phyloP scores from a whole-genome alignment of 2,329 filamentous ascomycete genomes.

The Anisogramma anomala region DNA sequence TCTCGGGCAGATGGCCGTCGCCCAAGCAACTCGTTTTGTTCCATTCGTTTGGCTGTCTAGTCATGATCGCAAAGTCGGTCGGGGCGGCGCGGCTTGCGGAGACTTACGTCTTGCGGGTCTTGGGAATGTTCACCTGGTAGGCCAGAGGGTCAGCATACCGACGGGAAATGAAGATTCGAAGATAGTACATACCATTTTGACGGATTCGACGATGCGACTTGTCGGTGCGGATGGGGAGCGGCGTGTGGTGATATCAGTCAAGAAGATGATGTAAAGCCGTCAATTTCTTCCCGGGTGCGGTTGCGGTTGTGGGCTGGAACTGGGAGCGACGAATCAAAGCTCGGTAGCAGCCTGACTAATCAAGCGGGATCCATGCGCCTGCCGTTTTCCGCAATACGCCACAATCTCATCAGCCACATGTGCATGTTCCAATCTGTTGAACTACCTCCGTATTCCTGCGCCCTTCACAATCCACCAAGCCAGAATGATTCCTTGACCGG shows the following conservation, averaged over 20 bases:
- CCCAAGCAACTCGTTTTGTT: neutral
- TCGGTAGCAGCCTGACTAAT: no score
- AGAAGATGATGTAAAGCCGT: neutral
- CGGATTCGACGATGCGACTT: constrained; percentile 12
- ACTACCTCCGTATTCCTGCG: no score
- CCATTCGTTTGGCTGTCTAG: neutral
- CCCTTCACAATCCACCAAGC: no score
- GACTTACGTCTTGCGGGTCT: constrained; percentile 87
- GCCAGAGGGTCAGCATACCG: constrained; percentile 4
- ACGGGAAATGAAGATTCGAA: neutral
- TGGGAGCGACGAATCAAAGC: neutral
- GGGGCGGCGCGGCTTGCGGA: constrained; percentile 77
- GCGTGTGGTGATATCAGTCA: constrained; percentile 7
- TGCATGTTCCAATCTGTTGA: no score
- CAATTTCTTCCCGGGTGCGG: constrained; percentile 6
- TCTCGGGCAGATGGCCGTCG: no score
- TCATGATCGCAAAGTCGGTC: neutral
- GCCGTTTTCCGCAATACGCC: no score
- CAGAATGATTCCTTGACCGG: no score
- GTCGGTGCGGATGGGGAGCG: constrained; percentile 11
- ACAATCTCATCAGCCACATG: no score
- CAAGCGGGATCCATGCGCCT: no score
- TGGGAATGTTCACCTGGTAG: constrained; percentile 89
- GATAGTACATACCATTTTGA: constrained; percentile 13
- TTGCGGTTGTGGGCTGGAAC: constrained; percentile 1